A percentile compares a stretch with the other conserved stretches of the same genome.
Conservation (phyloP, 129 eudicot genomes). For the Silybum marianum region DNA sequence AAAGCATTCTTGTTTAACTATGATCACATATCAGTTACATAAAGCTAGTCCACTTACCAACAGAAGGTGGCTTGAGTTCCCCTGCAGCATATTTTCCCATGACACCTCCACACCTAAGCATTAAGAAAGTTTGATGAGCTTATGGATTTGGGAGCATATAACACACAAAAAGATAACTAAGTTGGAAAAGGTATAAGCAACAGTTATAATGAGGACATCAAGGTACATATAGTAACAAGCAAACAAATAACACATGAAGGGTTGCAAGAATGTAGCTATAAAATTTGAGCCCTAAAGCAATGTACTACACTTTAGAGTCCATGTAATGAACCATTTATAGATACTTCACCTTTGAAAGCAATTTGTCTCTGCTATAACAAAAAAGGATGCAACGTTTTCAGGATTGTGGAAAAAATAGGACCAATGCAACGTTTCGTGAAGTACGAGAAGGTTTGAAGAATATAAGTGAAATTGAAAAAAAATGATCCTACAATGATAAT, state of each 20-base stretch:
- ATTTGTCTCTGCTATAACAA: slow-evolving; percentile 5
- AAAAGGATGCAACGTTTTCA: background rate
- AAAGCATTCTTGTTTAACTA: slow-evolving; percentile 10
- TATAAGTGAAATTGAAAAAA: background rate
- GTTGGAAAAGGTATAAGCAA: slow-evolving; percentile 10
- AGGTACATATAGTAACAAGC: slow-evolving; percentile 10
- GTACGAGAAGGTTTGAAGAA: background rate
- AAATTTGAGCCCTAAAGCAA: background rate
- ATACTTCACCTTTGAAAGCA: background rate
- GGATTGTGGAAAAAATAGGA: background rate
- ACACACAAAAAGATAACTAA: slow-evolving; percentile 5
- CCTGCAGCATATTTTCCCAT: slow-evolving; percentile 98
- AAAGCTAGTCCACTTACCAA: slow-evolving; percentile 49
- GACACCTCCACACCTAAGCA: slow-evolving; percentile 93
- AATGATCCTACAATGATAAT: slow-evolving; percentile 1
- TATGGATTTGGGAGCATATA: background rate
- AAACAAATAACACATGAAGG: background rate
- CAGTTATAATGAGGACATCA: background rate
- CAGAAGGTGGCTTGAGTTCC: slow-evolving; percentile 92
- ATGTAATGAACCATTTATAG: background rate
- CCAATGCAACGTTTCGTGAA: background rate
- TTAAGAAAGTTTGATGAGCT: slow-evolving; percentile 8
- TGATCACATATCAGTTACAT: slow-evolving; percentile 2
- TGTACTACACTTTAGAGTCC: background rate
- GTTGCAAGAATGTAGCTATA: background rate